Evolutionary conservation across 768 basidiomycete genomes (phyloP).

Genomic region (Phaeotremella fagi): DNA sequence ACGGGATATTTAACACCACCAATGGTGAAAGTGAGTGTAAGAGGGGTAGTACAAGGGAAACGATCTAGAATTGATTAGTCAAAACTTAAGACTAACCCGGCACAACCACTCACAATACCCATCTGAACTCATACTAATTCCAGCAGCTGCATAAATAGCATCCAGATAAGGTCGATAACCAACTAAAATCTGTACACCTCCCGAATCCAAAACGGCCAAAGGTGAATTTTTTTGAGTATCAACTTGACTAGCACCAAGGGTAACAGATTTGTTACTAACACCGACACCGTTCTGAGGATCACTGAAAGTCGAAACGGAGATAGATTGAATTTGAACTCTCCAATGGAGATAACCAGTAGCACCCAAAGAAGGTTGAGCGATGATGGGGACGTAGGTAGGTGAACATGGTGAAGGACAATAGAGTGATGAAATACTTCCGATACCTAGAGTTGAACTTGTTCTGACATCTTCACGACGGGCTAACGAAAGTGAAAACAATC

Average conservation of each 20-base stretch:
- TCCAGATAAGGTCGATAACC: conserved; percentile 33
- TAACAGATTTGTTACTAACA: conserved; percentile 7
- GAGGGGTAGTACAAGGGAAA: conserved; percentile 39
- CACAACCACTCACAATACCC: conserved; percentile 36
- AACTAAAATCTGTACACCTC: conserved; percentile 44
- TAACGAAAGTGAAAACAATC: conserved; percentile 40
- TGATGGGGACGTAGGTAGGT: conserved; percentile 37
- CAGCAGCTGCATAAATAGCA: conserved; percentile 36
- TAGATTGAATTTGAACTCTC: conserved; percentile 35
- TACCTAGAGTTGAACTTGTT: conserved; percentile 36
- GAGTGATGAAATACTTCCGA: conserved; percentile 28
- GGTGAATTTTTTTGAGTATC: conserved; percentile 26
- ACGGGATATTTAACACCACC: conserved; percentile 29
- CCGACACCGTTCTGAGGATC: conserved; percentile 25
- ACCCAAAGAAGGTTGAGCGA: conserved; percentile 38
- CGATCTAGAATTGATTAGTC: conserved; percentile 28
- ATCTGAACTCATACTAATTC: conserved; percentile 36
- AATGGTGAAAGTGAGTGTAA: conserved; percentile 41
- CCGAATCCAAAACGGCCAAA: conserved; percentile 45
- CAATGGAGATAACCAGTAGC: conserved; percentile 40
- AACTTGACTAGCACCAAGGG: conserved; percentile 27
- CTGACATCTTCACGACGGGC: conserved; percentile 44
- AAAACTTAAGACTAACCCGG: background rate
- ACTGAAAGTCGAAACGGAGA: conserved; percentile 27
- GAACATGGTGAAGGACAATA: conserved; percentile 39